These are phyloP conservation scores for Verticillium zaregamsianum DNA, from an alignment of 2,329 filamentous ascomycete species.

Conservation along the genomic window DNA sequence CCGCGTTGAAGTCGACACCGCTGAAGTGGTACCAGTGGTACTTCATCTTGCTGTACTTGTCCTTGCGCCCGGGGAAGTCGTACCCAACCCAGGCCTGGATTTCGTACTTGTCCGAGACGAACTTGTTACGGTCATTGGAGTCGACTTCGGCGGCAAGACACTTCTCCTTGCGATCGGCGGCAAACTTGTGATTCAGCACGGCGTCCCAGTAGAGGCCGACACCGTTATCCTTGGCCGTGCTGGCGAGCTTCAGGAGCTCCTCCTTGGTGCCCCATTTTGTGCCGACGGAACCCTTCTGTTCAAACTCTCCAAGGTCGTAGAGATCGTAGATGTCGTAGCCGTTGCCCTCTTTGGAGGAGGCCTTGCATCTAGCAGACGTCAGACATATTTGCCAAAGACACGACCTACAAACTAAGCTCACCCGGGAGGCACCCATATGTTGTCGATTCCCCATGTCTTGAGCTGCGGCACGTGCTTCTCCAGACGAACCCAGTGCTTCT, in stretches of 20 bases:
- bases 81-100: conserved; percentile 70
- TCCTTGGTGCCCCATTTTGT: conserved; percentile 70
- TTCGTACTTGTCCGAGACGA: conserved; percentile 53
- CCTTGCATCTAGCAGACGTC: conserved; percentile 50
- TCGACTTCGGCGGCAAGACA: conserved; percentile 63
- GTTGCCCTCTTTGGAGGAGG: conserved; percentile 57
- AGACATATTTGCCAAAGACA: neutral
- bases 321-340: conserved; percentile 70
- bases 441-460: conserved; percentile 58
- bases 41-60: conserved; percentile 58
- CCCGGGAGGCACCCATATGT: conserved; percentile 67
- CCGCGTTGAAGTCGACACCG: conserved; percentile 64
- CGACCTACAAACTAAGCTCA: neutral
- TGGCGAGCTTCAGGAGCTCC: conserved; percentile 52
- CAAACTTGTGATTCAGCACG: conserved; percentile 73
- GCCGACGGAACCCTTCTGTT: conserved; percentile 59
- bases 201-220: conserved; percentile 68
- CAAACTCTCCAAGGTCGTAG: conserved; percentile 67
- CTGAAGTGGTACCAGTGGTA: conserved; percentile 70
- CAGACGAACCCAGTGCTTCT: conserved; percentile 60
- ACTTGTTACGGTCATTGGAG: conserved; percentile 52
- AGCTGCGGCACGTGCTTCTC: conserved; percentile 50
- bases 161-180: conserved; percentile 61
- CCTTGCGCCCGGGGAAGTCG: conserved; percentile 59
- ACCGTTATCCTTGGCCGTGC: conserved; percentile 48